Percentiles rank a stretch among this genome's conserved stretches.
Conservation (phyloP, 257 asterid genomes). For the Solanum chiquidenum region DNA sequence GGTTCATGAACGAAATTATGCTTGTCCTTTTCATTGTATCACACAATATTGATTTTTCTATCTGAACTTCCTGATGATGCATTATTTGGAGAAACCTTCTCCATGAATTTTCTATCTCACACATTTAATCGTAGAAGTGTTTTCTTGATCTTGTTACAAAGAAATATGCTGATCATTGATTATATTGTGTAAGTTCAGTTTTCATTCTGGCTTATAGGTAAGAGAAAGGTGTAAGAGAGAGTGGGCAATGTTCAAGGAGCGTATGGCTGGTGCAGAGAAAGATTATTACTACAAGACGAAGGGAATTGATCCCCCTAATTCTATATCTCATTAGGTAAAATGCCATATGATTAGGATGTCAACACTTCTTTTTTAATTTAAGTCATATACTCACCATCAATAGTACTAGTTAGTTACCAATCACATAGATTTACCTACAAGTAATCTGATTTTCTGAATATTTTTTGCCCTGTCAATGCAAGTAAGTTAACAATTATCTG, state of each 20-base stretch:
- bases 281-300: conserved; percentile 38
- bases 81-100: neutral
- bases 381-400: neutral
- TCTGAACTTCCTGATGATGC: neutral
- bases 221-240: conserved; percentile 67
- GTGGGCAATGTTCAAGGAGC: conserved; percentile 68
- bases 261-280: conserved; percentile 63
- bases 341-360: neutral
- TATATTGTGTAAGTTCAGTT: neutral
- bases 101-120: neutral
- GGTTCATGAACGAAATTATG: neutral
- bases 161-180: neutral
- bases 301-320: conserved; percentile 55
- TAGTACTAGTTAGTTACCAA: neutral
- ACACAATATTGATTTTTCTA: neutral
- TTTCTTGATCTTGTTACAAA: neutral
- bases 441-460: neutral
- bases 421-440: neutral
- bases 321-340: conserved; percentile 30
- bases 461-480: neutral
- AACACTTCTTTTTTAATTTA: neutral
- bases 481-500: neutral
- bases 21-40: neutral
- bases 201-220: conserved; percentile 30
- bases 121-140: neutral